phyloP scores from a whole-genome alignment of 805 yeast genomes.

The Grigorovia jiainica region DNA sequence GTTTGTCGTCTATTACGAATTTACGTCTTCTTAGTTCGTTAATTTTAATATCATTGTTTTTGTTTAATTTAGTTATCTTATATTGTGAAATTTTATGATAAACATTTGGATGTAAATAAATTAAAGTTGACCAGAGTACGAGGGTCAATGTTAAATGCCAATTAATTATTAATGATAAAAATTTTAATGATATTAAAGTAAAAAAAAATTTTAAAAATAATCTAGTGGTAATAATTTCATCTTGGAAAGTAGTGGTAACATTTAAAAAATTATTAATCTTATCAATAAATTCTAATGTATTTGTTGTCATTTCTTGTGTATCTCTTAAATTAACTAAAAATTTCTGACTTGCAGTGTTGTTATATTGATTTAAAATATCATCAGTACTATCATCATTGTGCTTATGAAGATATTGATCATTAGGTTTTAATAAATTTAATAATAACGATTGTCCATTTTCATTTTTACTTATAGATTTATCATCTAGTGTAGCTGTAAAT shows the following conservation, averaged over 20 bases:
- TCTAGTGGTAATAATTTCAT: slow-evolving; percentile 57
- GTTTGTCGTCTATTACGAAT: slow-evolving; percentile 62
- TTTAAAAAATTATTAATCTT: slow-evolving; percentile 44
- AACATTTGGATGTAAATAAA: slow-evolving; percentile 48
- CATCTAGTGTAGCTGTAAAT: neutral
- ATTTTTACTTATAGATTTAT: neutral
- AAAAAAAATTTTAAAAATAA: slow-evolving; percentile 37
- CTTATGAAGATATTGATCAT: neutral
- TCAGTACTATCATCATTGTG: neutral
- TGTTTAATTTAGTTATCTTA: neutral
- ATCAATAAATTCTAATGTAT: slow-evolving; percentile 41
- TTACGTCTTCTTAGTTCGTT: neutral
- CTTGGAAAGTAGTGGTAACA: slow-evolving; percentile 60
- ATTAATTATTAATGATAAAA: slow-evolving; percentile 46
- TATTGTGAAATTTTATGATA: slow-evolving; percentile 15
- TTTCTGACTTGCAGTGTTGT: slow-evolving; percentile 28
- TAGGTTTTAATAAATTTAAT: slow-evolving; percentile 22
- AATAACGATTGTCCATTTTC: slow-evolving; percentile 35
- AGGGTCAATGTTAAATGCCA: slow-evolving; percentile 52
- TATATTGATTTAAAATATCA: slow-evolving; percentile 6
- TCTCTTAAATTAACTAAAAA: slow-evolving; percentile 57
- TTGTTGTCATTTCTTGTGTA: slow-evolving; percentile 55
- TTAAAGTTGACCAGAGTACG: slow-evolving; percentile 47
- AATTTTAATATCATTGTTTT: too few relatives aligned
- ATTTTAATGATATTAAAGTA: slow-evolving; percentile 32